Evolutionary conservation across 1,139 yeast species (phyloP).

Genomic region (Suzukiozyma palmioleophila): DNA sequence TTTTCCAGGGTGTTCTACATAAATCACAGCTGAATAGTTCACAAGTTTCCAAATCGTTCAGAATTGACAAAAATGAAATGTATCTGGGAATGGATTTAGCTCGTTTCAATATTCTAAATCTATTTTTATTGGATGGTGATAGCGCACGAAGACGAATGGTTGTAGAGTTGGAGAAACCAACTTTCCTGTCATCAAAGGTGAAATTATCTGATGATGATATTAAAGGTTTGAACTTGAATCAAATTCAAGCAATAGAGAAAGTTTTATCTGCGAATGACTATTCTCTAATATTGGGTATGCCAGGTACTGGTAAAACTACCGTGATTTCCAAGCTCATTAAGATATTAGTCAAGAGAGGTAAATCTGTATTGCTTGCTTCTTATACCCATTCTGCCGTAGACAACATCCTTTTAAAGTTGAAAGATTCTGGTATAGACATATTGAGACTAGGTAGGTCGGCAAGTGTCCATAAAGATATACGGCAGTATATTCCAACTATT

Average conservation of each 20-base stretch:
- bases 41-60: constrained; percentile 28
- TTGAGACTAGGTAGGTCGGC: constrained; percentile 54
- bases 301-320: constrained; percentile 98
- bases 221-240: constrained; percentile 56
- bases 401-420: constrained; percentile 73
- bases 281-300: constrained; percentile 88
- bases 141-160: constrained; percentile 49
- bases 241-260: constrained; percentile 59
- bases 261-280: constrained; percentile 70
- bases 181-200: constrained; percentile 8
- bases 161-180: constrained; percentile 50
- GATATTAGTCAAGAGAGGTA: constrained; percentile 53
- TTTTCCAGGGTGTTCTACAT: constrained; percentile 43
- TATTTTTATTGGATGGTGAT: constrained; percentile 58
- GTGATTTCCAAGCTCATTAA: constrained; percentile 75
- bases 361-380: constrained; percentile 73
- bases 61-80: constrained; percentile 81
- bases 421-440: constrained; percentile 43
- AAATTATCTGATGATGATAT: constrained; percentile 10
- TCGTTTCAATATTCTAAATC: constrained; percentile 65
- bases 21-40: constrained; percentile 8
- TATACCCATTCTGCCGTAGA: constrained; percentile 97
- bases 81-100: constrained; percentile 74
- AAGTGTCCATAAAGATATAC: constrained; percentile 61
- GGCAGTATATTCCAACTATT: constrained; percentile 47